These are phyloP conservation scores for Lathyrus oleraceus DNA, from an alignment of 306 rosid species.

Conservation along the genomic window DNA sequence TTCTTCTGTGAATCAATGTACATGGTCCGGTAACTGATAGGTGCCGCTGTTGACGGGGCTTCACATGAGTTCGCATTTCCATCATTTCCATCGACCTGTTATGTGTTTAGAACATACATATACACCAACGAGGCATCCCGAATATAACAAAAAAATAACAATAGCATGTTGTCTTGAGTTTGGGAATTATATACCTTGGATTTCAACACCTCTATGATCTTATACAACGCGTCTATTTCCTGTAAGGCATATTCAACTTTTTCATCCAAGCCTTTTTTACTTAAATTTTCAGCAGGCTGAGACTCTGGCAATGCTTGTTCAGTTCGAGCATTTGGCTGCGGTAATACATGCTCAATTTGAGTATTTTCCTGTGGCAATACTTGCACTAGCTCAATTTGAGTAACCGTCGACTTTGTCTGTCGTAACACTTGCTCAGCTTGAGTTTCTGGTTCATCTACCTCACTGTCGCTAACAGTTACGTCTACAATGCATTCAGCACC, in stretches of 20 bases:
- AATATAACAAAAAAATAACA: not conserved
- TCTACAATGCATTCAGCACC: slow-evolving; percentile 36
- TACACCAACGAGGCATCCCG: not conserved
- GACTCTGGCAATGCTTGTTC: slow-evolving; percentile 23
- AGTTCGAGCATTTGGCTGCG: slow-evolving; percentile 17
- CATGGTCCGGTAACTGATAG: slow-evolving; percentile 42
- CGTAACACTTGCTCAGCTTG: slow-evolving; percentile 31
- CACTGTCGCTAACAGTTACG: slow-evolving; percentile 35
- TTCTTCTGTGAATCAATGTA: slow-evolving; percentile 61
- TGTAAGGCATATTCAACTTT: slow-evolving; percentile 46
- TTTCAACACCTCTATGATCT: slow-evolving; percentile 34
- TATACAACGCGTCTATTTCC: slow-evolving; percentile 45
- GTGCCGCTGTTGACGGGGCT: slow-evolving; percentile 25
- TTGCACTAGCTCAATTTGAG: not conserved
- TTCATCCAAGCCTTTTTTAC: slow-evolving; percentile 43
- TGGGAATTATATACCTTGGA: slow-evolving; percentile 46
- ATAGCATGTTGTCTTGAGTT: not conserved
- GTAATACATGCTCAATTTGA: slow-evolving; percentile 26
- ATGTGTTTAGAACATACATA: slow-evolving; percentile 12
- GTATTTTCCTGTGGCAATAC: not conserved
- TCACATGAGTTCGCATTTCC: slow-evolving; percentile 29
- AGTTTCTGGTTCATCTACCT: slow-evolving; percentile 43
- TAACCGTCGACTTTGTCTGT: slow-evolving; percentile 13
- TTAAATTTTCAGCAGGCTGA: slow-evolving; percentile 24
- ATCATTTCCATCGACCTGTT: slow-evolving; percentile 42